Evolutionary conservation across 2,329 filamentous ascomycete genomes (phyloP), one percentile per base, ranked within the genome.

Genomic region (Didymella segeticola): DNA sequence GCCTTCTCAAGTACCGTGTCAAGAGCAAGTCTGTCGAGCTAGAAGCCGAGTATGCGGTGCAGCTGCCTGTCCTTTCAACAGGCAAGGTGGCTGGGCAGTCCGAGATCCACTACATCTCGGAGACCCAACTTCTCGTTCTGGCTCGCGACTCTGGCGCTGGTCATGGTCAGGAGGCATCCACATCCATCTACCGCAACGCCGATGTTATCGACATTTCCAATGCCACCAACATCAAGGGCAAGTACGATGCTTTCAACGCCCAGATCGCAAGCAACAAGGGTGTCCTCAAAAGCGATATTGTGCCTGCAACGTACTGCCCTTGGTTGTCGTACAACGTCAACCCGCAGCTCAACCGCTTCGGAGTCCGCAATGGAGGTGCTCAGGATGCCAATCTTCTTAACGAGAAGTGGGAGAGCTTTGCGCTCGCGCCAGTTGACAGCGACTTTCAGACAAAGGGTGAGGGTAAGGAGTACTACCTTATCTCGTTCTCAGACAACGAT

Each of bases 391-490:
- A 71, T 0, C 72, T 91, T 29, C 67, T 91, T 68, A 90, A 91
- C 63, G 88, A 91, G 78, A 91, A 91, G 68, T 91, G 89, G 89
- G 89, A 92, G 77, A 84, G 83, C 17, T 73, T 91, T 41, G 83
- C 84, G 2, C 68, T 90, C 20, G 79, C 86, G 2, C 86, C 86
- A 2, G 69, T 73, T 1, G 78, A 85, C 62, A 78, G 78, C 1
- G 59, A 76, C 38, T 69, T 70, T 47, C 70, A 73, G 65, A 69
- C 63, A 2, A 70, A 74, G 31, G 68, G 72, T 19, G 78, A 83
- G 50, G 81, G 83, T 22, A 84, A 89, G 68, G 86, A 89, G 73
- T 90, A 85, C 71, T 90, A 86, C 66, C 68, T 91, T 27, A 83
- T 91, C 57, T 84, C 82, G 11, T 74, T 89, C 42, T 88, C 83